Base-by-base conservation (phyloP, 2,329 filamentous ascomycete genomes). In the Fusarium phyllophilum region DNA sequence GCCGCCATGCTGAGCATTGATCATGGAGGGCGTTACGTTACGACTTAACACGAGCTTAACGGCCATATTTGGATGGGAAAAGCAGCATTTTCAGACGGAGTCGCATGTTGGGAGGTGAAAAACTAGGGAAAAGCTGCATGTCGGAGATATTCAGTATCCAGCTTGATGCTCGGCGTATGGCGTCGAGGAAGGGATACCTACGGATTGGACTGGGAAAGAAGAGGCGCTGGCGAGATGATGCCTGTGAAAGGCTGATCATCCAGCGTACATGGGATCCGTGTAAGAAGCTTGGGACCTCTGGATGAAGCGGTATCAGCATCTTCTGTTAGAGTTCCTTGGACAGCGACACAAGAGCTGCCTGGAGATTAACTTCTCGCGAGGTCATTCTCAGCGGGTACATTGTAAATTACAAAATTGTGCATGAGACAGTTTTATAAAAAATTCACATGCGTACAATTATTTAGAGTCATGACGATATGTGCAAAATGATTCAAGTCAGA, bases 401-500 rank as follows among this genome's bases (percentile, higher is more conserved):
- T 75, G 74, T 78, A 78, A 75, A 77, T 41, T 72, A 78, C 49
- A 67, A 78, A 74, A 70, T 68, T 69, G 67, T 73, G 66, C 67
- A 77, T 70, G 70, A 73, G 69, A 75, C 70, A 74, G 69, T 68
- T 61, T 68, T 70, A 42, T 45, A 46, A 59, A 72, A 66, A 22
- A 49, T 63, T 73, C 72, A 70, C 58, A 76, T 64, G 63, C 64
- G 59, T 75, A 59, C 56, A 66, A 24, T 31, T 11, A 48, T n/a
- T 39, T 31, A n/a, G 42, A 22, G n/a, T 34, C 49, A 58, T 52
- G 29, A 45, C 24, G 33, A 31, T 44, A 61, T 76, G 66, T 77
- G 76, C 55, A 74, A 78, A 79, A 70, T 77, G 77, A 79, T 69
- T 78, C 71, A 73, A 72, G 71, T 79, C 65, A 79, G 74, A 77